Evolutionary conservation across 495 filamentous ascomycete species (phyloP).

Genomic region (Chaetomium fimeti): DNA sequence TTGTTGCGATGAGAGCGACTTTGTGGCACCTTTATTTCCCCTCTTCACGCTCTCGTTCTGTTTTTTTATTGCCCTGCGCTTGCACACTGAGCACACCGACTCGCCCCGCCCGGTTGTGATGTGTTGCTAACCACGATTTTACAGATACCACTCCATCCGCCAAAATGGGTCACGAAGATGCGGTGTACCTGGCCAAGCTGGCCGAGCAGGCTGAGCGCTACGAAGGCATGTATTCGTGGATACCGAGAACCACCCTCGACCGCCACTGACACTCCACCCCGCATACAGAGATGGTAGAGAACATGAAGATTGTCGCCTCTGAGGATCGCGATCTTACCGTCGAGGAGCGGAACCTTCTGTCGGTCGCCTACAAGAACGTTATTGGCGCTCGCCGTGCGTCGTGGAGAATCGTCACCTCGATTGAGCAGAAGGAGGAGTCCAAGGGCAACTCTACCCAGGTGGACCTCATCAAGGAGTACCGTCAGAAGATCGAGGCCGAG

Average conservation of each 20-base stretch:
- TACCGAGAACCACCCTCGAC: background rate
- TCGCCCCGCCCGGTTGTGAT: slow-evolving; percentile 25
- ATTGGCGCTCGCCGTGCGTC: slow-evolving; percentile 98
- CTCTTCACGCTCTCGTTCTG: background rate
- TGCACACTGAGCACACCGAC: slow-evolving; percentile 23
- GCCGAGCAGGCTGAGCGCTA: slow-evolving; percentile 99
- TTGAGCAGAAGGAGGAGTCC: slow-evolving; percentile 99
- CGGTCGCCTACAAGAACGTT: slow-evolving; percentile 99
- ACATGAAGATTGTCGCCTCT: slow-evolving; percentile 99
- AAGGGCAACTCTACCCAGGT: slow-evolving; percentile 98
- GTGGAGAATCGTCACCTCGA: slow-evolving; percentile 99
- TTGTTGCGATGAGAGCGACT: background rate
- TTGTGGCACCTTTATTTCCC: slow-evolving; percentile 14
- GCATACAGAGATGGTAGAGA: slow-evolving; percentile 94
- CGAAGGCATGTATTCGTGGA: slow-evolving; percentile 70
- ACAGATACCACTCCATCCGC: slow-evolving; percentile 35
- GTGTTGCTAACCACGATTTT: slow-evolving; percentile 33
- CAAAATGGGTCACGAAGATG: slow-evolving; percentile 99
- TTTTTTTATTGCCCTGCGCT: slow-evolving; percentile 20
- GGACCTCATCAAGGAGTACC: slow-evolving; percentile 96
- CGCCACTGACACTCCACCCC: slow-evolving; percentile 28
- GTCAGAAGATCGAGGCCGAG: slow-evolving; percentile 98
- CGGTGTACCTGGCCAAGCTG: slow-evolving; percentile 99
- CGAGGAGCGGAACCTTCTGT: slow-evolving; percentile 98
- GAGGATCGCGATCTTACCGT: slow-evolving; percentile 97